These are phyloP conservation scores for Rhodosporidiobolus sp. DNA, from an alignment of 768 basidiomycete species.

Conservation along the genomic window DNA sequence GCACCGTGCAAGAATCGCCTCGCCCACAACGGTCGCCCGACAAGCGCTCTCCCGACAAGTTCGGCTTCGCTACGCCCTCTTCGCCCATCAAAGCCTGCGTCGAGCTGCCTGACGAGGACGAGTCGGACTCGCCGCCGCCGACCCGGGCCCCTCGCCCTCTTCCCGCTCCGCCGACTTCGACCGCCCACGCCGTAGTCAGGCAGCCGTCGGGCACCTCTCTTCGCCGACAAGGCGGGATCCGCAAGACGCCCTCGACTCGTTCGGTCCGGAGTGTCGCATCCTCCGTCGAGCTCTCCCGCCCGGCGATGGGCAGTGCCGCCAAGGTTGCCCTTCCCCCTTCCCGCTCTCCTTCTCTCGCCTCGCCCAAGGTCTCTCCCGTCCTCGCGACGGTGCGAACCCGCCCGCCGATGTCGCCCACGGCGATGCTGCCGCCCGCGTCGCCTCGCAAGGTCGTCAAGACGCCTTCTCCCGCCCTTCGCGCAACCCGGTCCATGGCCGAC, in stretches of 20 bases:
- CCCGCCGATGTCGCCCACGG: not conserved
- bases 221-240: conserved; percentile 11
- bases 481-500: conserved; percentile 33
- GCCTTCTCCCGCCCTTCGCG: conserved; percentile 15
- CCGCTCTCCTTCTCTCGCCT: conserved; percentile 14
- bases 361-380: conserved; percentile 14
- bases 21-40: conserved; percentile 2
- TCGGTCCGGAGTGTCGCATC: conserved; percentile 22
- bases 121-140: not conserved
- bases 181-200: not conserved
- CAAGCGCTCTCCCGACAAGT: conserved; percentile 25
- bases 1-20: not conserved
- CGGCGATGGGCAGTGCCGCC: too few relatives aligned
- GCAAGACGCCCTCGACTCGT: conserved; percentile 14
- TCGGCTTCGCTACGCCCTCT: conserved; percentile 35
- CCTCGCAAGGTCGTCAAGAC: conserved; percentile 20
- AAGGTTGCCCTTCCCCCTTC: not conserved
- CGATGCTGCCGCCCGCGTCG: not conserved
- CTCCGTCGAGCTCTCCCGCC: not conserved
- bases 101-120: conserved; percentile 2
- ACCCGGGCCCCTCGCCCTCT: conserved; percentile 16
- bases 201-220: conserved; percentile 26
- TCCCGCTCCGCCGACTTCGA: conserved; percentile 16
- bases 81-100: conserved; percentile 37
- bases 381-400: conserved; percentile 5